A percentile compares a stretch with the other conserved stretches of the same genome.
Evolutionary conservation across 495 filamentous ascomycete species (phyloP).

Genomic region (Chaetomidium leptoderma): DNA sequence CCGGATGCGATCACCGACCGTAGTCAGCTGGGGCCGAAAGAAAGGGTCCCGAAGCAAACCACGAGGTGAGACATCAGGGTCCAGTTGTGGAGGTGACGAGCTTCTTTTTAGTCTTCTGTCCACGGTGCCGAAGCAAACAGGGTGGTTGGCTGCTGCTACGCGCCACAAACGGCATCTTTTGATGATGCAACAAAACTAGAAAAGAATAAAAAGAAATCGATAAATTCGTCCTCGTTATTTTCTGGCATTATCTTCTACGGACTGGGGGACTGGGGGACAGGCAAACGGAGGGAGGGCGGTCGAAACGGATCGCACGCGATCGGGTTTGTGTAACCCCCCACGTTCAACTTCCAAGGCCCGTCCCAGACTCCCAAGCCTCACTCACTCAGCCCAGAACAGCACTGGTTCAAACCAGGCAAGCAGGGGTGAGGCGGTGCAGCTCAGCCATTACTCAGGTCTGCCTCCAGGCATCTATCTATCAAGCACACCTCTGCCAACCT

Average conservation of each 20-base stretch:
- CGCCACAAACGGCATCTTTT: background rate
- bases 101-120: background rate
- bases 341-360: background rate
- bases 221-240: background rate
- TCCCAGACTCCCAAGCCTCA: background rate
- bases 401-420: background rate
- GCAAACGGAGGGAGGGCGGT: slow-evolving; percentile 2
- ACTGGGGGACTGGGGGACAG: too few species aligned
- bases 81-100: slow-evolving; percentile 2
- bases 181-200: background rate
- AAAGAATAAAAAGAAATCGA: slow-evolving; percentile 2
- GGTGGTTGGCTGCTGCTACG: background rate
- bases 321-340: slow-evolving; percentile 4
- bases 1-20: slow-evolving; percentile 7
- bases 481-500: background rate
- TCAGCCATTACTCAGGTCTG: slow-evolving; percentile 4
- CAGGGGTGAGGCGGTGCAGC: slow-evolving; percentile 12
- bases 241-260: background rate
- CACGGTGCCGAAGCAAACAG: slow-evolving; percentile 6
- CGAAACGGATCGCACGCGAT: slow-evolving; percentile 8
- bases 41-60: slow-evolving; percentile 8
- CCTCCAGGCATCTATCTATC: background rate
- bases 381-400: slow-evolving; percentile 1
- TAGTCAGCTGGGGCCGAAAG: slow-evolving; percentile 10
- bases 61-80: slow-evolving; percentile 13